Evolutionary conservation across 2,329 filamentous ascomycete species (phyloP).

Genomic region (Huntiella bhutanensis): DNA sequence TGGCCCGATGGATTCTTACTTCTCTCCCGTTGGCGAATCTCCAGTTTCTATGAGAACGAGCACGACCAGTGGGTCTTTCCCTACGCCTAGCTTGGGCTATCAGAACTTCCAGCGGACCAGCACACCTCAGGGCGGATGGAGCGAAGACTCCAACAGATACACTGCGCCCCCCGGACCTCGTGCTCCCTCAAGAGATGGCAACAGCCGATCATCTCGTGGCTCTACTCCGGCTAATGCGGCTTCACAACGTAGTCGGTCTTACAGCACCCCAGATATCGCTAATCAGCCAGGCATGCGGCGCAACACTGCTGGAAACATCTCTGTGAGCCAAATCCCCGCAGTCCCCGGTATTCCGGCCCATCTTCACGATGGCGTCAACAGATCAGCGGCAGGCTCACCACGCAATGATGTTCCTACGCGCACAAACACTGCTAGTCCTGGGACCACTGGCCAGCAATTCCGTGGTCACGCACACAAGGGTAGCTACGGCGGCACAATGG

Average conservation of each 20-base stretch:
- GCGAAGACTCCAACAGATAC: slow-evolving; percentile 56
- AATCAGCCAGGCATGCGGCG: slow-evolving; percentile 47
- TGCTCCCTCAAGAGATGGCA: slow-evolving; percentile 57
- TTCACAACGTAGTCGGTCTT: slow-evolving; percentile 69
- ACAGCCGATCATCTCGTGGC: slow-evolving; percentile 33
- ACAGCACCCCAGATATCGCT: slow-evolving; percentile 78
- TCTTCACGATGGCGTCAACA: slow-evolving; percentile 46
- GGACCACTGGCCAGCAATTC: slow-evolving; percentile 41
- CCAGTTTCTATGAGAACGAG: slow-evolving; percentile 60
- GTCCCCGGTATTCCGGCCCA: slow-evolving; percentile 63
- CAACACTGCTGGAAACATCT: slow-evolving; percentile 26
- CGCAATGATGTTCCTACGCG: slow-evolving; percentile 47
- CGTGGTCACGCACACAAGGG: slow-evolving; percentile 25
- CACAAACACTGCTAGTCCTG: slow-evolving; percentile 52
- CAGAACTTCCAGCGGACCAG: slow-evolving; percentile 53
- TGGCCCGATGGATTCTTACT: slow-evolving; percentile 64
- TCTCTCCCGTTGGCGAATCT: slow-evolving; percentile 70
- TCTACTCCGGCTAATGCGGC: slow-evolving; percentile 48
- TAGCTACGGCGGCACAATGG: slow-evolving; percentile 32
- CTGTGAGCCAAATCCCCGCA: slow-evolving; percentile 40
- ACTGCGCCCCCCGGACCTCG: slow-evolving; percentile 76
- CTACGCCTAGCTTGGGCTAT: slow-evolving; percentile 24
- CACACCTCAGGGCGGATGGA: slow-evolving; percentile 46
- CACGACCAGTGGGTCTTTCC: slow-evolving; percentile 55
- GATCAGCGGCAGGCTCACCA: slow-evolving; percentile 70